Conservation (phyloP, 2,329 filamentous ascomycete genomes). For the Neobulgaria alba region DNA sequence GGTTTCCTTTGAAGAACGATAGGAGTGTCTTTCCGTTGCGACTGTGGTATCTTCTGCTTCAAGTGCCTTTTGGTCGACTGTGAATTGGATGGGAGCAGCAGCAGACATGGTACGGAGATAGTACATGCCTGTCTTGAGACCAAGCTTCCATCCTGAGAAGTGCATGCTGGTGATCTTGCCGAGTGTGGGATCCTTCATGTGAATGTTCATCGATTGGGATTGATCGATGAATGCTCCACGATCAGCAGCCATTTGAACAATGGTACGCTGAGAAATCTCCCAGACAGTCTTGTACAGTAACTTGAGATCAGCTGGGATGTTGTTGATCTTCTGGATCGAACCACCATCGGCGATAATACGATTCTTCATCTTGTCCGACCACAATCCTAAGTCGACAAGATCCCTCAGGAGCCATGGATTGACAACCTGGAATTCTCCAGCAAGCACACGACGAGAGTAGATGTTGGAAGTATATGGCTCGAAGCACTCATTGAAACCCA, state of each 20-base stretch:
- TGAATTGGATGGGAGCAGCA: conserved; percentile 96
- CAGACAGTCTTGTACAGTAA: conserved; percentile 98
- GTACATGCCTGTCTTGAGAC: conserved; percentile 99
- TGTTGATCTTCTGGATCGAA: conserved; percentile 93
- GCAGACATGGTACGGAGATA: conserved; percentile 97
- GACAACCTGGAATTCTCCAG: conserved; percentile 98
- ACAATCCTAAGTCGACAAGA: conserved; percentile 92
- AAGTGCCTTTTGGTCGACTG: conserved; percentile 92
- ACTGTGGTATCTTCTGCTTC: conserved; percentile 78
- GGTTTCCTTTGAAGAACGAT: conserved; percentile 57
- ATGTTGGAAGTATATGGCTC: conserved; percentile 99
- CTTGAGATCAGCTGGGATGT: conserved; percentile 94
- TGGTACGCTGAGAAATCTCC: conserved; percentile 94
- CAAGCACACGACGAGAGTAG: conserved; percentile 95
- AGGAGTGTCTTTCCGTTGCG: conserved; percentile 44
- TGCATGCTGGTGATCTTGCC: conserved; percentile 99
- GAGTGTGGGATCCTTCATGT: conserved; percentile 99
- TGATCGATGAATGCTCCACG: conserved; percentile 98
- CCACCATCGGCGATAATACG: conserved; percentile 96
- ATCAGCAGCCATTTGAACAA: conserved; percentile 96
- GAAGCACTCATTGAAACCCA: conserved; percentile 99
- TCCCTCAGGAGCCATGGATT: conserved; percentile 99
- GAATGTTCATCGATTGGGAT: conserved; percentile 97
- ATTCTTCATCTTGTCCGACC: conserved; percentile 99
- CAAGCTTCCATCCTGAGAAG: conserved; percentile 97